phyloP scores from a whole-genome alignment of 208 protist genomes.

The Wallacemonas rigidus region DNA sequence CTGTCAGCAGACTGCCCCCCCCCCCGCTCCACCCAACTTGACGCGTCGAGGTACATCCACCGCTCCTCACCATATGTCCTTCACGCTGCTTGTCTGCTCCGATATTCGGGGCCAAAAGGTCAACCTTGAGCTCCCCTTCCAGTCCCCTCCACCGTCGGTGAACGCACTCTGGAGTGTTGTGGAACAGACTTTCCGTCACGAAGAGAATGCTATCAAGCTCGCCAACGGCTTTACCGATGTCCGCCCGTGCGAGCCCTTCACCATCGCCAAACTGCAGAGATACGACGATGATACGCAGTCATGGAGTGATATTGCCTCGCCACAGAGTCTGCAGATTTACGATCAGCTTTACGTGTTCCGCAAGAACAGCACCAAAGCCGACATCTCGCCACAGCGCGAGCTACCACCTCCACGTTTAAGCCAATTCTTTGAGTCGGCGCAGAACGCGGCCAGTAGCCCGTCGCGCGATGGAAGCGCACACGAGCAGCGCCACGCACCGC shows the following conservation, averaged over 20 bases:
- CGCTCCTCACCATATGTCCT: slow-evolving; percentile 33
- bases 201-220: slow-evolving; percentile 64
- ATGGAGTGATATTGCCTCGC: slow-evolving; percentile 54
- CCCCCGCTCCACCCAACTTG: not conserved
- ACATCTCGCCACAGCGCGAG: slow-evolving; percentile 76
- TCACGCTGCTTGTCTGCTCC: slow-evolving; percentile 65
- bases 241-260: slow-evolving; percentile 75
- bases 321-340: slow-evolving; percentile 50
- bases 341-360: slow-evolving; percentile 86
- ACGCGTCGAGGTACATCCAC: too few relatives aligned
- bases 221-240: slow-evolving; percentile 33
- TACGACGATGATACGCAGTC: slow-evolving; percentile 74
- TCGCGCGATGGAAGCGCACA: not conserved
- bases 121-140: slow-evolving; percentile 77
- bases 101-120: slow-evolving; percentile 78
- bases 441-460: not conserved
- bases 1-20: too few relatives aligned
- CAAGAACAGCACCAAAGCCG: slow-evolving; percentile 69
- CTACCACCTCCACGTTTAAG: slow-evolving; percentile 62
- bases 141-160: slow-evolving; percentile 46
- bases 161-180: slow-evolving; percentile 49
- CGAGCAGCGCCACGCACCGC: not conserved
- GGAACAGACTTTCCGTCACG: slow-evolving; percentile 62
- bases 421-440: slow-evolving; percentile 39
- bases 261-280: slow-evolving; percentile 59